Conservation (phyloP, 106 monocot genomes). For the Allium sativum region DNA sequence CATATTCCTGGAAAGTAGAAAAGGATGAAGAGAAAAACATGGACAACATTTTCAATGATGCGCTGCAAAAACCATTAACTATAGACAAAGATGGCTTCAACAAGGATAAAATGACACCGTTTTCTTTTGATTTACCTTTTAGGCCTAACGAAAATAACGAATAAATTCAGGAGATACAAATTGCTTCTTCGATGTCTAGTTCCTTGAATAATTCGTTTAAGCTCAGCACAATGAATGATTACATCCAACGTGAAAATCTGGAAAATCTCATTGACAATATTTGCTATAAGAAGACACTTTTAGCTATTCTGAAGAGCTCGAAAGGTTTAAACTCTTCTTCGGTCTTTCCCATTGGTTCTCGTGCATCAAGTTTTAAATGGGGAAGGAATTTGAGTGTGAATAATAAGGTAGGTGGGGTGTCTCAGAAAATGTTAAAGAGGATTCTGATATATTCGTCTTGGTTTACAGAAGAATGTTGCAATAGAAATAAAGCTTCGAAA, state of each 20-base stretch:
- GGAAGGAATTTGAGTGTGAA: constrained; percentile 1
- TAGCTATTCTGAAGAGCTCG: constrained; percentile 28
- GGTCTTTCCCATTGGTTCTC: constrained; percentile 7
- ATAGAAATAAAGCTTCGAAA: constrained; percentile 13
- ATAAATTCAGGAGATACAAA: constrained; percentile 23
- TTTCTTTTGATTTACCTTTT: constrained; percentile 10
- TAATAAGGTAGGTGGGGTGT: background rate
- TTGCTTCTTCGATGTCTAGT: constrained; percentile 28
- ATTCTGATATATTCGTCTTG: constrained; percentile 25
- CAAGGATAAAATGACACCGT: background rate
- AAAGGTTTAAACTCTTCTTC: background rate
- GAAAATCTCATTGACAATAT: constrained; percentile 16
- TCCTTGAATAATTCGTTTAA: constrained; percentile 29
- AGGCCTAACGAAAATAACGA: constrained; percentile 7
- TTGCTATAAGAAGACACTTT: constrained; percentile 40
- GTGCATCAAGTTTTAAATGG: constrained; percentile 56
- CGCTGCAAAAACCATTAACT: constrained; percentile 3
- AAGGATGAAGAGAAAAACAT: constrained; percentile 22
- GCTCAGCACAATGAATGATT: constrained; percentile 12
- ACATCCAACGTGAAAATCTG: constrained; percentile 17
- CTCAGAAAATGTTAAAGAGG: constrained; percentile 66
- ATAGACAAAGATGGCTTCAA: constrained; percentile 5
- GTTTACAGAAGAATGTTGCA: constrained; percentile 26
- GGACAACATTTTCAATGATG: constrained; percentile 13
- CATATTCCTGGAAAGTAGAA: constrained; percentile 19